phyloP scores from a whole-genome alignment of 169 alveolate species.

The Amoebophrya sp. region DNA sequence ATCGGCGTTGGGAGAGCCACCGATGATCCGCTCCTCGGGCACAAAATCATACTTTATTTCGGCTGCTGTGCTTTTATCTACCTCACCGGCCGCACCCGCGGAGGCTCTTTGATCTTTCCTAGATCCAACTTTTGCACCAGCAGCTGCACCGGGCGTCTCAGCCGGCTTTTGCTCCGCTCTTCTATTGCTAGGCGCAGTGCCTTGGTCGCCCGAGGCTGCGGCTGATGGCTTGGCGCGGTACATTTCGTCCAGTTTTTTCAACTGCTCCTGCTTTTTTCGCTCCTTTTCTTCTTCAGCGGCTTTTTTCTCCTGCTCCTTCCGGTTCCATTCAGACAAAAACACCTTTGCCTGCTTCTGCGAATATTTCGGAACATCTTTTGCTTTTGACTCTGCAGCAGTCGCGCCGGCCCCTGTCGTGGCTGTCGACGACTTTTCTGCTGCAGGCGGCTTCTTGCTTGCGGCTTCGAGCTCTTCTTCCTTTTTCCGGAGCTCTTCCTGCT shows the following conservation, averaged over 20 bases:
- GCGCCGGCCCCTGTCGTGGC: neutral
- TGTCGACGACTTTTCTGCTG: no score
- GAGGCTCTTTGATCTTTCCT: no score
- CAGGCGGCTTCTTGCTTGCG: no score
- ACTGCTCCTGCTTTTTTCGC: neutral
- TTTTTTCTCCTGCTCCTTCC: neutral
- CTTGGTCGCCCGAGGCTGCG: neutral
- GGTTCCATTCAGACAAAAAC: neutral
- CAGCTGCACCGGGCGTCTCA: neutral
- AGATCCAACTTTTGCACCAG: no score
- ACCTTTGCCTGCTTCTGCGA: neutral
- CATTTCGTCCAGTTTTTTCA: neutral
- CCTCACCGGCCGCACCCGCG: neutral
- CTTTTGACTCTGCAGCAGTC: neutral
- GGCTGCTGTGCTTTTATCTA: neutral
- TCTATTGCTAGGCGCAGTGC: neutral
- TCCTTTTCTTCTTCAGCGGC: conserved; percentile 7
- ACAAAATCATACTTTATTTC: neutral
- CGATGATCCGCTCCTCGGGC: neutral
- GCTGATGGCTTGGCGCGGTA: neutral
- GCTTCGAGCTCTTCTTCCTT: no score
- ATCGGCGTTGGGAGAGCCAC: no score
- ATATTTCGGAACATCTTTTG: neutral
- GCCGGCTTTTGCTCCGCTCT: neutral
- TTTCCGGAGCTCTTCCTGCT: neutral